Evolutionary conservation across 2,329 filamentous ascomycete species (phyloP), one percentile per base, ranked within the genome.

Genomic region (Diaporthe caulivora): DNA sequence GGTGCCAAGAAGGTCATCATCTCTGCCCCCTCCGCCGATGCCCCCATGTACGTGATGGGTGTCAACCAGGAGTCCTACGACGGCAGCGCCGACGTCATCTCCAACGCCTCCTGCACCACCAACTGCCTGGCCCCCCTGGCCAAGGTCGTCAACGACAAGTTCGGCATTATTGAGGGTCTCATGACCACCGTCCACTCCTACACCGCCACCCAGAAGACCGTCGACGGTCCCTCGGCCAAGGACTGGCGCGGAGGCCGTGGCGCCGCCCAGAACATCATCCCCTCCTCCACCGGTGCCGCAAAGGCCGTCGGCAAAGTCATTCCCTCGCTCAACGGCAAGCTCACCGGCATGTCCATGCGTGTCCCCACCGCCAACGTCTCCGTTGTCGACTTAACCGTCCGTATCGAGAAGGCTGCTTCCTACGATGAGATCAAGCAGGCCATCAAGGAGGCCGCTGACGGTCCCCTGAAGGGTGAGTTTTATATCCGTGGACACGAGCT

Each of bases 221-320:
- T 98, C 82, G 97, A 99, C 83, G 97, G 95, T 84, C 97, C 97
- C 83, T 98, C 97, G 78, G 90, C 89, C 86, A 99, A 99, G 94
- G 97, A 98, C 91, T 99, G 96, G 96, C 94, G 96, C 88, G 97
- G 97, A 92, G 97, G 97, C 86, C 97, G 97, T 89, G 95, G 94
- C 81, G 97, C 97, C 88, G 97, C 97, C 83, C 94, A 97, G 91
- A 98, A 99, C 93, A 98, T 98, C 91, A 98, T 99, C 84, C 97
- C 97, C 87, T 95, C 92, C 90, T 97, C 94, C 92, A 99, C 97
- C 79, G 97, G 97, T 92, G 97, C 97, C 86, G 97, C 97, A 85
- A 99, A 99, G 95, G 97, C 97, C 84, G 97, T 99, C 88, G 97
- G 97, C 89, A 99, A 99, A 93, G 97, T 98, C 90, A 98, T 98